Evolutionary conservation across 257 asterid genomes (phyloP).

Genomic region (Marsdenia floribunda): DNA sequence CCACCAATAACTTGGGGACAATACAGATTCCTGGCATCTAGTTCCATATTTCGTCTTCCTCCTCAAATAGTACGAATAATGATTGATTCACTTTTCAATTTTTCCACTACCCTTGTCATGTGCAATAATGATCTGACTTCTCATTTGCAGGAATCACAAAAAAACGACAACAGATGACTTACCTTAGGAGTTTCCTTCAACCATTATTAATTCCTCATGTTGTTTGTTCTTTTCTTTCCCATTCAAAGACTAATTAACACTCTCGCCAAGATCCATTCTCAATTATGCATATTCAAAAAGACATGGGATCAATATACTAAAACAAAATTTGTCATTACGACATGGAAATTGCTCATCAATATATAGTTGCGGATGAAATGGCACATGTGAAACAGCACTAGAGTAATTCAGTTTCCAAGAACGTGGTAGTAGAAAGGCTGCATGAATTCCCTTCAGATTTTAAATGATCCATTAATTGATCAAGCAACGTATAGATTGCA

Average conservation of each 20-base stretch:
- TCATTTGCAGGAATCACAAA: not conserved
- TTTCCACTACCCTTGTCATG: not conserved
- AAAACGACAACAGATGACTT: not conserved
- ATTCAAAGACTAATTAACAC: too few relatives aligned
- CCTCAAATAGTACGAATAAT: not conserved
- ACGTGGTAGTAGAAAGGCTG: not conserved
- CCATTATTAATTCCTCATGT: not conserved
- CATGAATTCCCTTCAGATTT: slow-evolving; percentile 22
- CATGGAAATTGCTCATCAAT: too few relatives aligned
- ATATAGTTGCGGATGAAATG: not conserved
- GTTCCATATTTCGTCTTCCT: not conserved
- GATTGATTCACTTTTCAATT: not conserved
- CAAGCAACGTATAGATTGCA: slow-evolving; percentile 26
- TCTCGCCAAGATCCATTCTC: too few relatives aligned
- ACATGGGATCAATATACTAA: too few relatives aligned
- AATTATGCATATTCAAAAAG: too few relatives aligned
- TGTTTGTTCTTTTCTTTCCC: not conserved
- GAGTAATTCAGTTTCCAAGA: slow-evolving; percentile 1
- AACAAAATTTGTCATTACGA: too few relatives aligned
- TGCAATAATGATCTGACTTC: not conserved
- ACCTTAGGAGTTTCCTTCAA: not conserved
- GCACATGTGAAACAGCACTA: not conserved
- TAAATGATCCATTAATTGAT: slow-evolving; percentile 40
- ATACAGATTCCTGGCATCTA: not conserved
- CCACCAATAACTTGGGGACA: not conserved